Evolutionary conservation across 805 yeast genomes (phyloP), one percentile per base, ranked within the genome.

Genomic region (Ogataea nonfermentans): DNA sequence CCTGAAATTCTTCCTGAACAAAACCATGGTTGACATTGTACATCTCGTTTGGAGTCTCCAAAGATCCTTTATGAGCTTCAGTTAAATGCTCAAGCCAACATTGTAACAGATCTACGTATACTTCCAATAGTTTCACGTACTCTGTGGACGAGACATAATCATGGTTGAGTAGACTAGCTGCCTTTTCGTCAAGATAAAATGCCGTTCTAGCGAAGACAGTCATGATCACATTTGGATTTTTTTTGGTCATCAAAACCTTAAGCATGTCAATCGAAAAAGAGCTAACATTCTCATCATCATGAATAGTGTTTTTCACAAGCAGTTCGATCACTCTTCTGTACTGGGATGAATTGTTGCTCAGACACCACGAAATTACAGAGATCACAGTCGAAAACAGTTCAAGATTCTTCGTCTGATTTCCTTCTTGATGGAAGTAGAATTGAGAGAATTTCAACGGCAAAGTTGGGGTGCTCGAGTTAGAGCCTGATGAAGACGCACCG

Each of bases 31-130:
- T 61, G 6, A 61, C 64, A 32, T 61, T 59, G 46, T 62, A 62
- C 60, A 62, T 51, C 13, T 61, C 59, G 40, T 56, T 56, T 14
- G 65, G 61, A 6, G 56, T 53, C 25, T 60, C 62, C 20, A 47
- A 44, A 2, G 59, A 48, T 3, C 47, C 55, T 17, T 52, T 56
- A 22, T 52, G 55, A 5, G 50, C 51, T 15, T 59, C 65, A 1
- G 75, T 73, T 40, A 86, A 73, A 23, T 82, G 81, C 11, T 73
- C 74, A 11, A 89, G 63, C 99, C 99, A 93, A 43, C 87, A 79
- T 39, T 78, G 81, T 17, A 93, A 65, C 14, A 93, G 61, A 22
- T 87, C 95, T 2, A 86, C 83, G 48, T 90, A 93, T 0, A 89
- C 68, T 42, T 75, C 76, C 36, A 91, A 61, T 2, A 85, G 57